Conservation (phyloP, 768 basidiomycete species). For the Phlegmacium glaucopus region DNA sequence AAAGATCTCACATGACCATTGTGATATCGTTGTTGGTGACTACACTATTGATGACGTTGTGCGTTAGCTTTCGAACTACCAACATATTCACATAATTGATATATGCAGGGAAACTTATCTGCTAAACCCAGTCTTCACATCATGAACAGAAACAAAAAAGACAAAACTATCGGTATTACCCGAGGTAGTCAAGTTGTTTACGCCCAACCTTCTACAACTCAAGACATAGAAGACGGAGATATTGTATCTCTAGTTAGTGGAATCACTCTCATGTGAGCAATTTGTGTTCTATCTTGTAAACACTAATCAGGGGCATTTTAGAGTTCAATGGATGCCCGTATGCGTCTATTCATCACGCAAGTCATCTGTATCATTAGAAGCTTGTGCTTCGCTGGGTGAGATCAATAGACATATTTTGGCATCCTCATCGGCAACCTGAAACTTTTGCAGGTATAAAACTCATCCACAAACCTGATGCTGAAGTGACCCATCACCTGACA, state of each 20-base stretch:
- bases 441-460: slow-evolving; percentile 50
- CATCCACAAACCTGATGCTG: slow-evolving; percentile 37
- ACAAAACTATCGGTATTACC: slow-evolving; percentile 41
- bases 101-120: slow-evolving; percentile 44
- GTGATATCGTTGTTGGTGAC: slow-evolving; percentile 50
- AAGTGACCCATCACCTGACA: slow-evolving; percentile 65
- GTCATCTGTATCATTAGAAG: slow-evolving; percentile 32
- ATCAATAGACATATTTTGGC: not conserved
- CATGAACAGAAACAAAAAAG: slow-evolving; percentile 44
- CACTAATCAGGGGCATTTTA: slow-evolving; percentile 15
- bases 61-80: slow-evolving; percentile 21
- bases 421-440: not conserved
- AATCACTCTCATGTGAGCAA: slow-evolving; percentile 39
- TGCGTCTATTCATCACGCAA: slow-evolving; percentile 45
- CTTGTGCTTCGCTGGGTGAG: slow-evolving; percentile 55
- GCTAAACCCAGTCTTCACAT: slow-evolving; percentile 47
- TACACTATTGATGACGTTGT: slow-evolving; percentile 56
- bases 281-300: slow-evolving; percentile 15
- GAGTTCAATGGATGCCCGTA: slow-evolving; percentile 49
- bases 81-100: not conserved
- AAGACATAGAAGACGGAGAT: slow-evolving; percentile 55
- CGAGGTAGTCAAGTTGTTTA: slow-evolving; percentile 32
- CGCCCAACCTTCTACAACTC: slow-evolving; percentile 34
- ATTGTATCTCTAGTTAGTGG: slow-evolving; percentile 41
- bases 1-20: slow-evolving; percentile 64